These are phyloP conservation scores for Podospora sp. DNA, from an alignment of 495 filamentous ascomycete species.

Conservation along the genomic window DNA sequence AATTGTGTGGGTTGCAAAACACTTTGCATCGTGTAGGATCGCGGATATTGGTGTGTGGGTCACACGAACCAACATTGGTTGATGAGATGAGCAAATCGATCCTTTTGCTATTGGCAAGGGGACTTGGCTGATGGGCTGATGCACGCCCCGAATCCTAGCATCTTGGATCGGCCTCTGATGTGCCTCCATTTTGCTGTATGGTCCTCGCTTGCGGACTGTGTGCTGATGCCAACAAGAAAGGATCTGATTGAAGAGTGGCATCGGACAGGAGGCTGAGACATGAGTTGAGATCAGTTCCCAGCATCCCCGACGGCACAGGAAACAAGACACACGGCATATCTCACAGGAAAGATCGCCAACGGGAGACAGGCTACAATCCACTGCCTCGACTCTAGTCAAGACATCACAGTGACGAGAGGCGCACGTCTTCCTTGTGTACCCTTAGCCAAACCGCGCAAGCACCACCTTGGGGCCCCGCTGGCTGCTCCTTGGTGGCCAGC, in stretches of 20 bases:
- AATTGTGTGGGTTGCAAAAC: not conserved
- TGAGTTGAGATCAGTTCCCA: not conserved
- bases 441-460: not conserved
- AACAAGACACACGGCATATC: not conserved
- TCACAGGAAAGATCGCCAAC: not conserved
- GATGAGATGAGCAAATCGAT: conserved; percentile 9
- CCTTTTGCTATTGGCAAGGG: not conserved
- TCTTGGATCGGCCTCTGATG: not conserved
- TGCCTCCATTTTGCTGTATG: not conserved
- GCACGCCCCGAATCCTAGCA: not conserved
- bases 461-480: not conserved
- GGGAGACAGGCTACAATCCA: not conserved
- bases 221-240: not conserved
- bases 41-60: conserved; percentile 13
- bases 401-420: not conserved
- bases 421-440: not conserved
- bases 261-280: not conserved
- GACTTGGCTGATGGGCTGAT: conserved; percentile 8
- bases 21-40: conserved; percentile 7
- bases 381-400: not conserved
- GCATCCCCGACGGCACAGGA: not conserved
- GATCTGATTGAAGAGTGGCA: not conserved
- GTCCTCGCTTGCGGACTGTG: not conserved
- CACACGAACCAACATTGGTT: conserved; percentile 2
- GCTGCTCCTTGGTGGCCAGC: not conserved